Conservation (phyloP, 148 eudicot genomes). For the Rhododendron molle region DNA sequence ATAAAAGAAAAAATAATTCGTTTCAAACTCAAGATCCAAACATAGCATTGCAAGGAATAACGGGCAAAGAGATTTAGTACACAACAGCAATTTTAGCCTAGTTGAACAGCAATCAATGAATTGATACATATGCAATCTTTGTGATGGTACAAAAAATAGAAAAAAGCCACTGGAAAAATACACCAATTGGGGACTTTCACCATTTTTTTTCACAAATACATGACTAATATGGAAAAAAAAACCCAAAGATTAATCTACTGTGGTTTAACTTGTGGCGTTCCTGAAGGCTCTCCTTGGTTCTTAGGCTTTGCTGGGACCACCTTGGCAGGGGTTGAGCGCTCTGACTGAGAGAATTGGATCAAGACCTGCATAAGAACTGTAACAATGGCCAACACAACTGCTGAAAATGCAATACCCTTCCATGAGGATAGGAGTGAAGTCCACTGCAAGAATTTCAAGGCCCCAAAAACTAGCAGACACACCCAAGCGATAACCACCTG, state of each 20-base stretch:
- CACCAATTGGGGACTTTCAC: neutral
- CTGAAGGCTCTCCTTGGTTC: constrained; percentile 22
- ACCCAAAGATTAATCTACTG: constrained; percentile 7
- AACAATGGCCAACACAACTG: constrained; percentile 39
- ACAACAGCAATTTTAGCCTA: neutral
- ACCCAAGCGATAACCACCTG: constrained; percentile 72
- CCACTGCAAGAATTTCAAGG: constrained; percentile 52
- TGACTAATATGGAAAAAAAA: neutral
- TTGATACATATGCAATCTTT: neutral
- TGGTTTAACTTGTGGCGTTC: constrained; percentile 12
- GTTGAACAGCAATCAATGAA: neutral
- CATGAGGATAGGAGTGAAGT: constrained; percentile 71
- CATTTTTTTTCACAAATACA: neutral
- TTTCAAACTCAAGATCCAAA: neutral
- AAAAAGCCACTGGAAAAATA: neutral
- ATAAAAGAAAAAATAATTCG: neutral
- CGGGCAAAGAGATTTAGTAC: neutral
- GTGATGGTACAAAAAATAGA: neutral
- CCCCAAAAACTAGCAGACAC: constrained; percentile 39
- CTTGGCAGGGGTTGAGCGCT: constrained; percentile 75
- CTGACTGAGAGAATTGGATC: constrained; percentile 77
- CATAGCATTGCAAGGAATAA: neutral
- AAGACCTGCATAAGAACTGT: constrained; percentile 75
- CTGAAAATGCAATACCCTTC: constrained; percentile 66
- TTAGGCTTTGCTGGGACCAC: constrained; percentile 44